Base-by-base conservation (phyloP, 176 grass and related monocot species). In the Triticum monococcum region DNA sequence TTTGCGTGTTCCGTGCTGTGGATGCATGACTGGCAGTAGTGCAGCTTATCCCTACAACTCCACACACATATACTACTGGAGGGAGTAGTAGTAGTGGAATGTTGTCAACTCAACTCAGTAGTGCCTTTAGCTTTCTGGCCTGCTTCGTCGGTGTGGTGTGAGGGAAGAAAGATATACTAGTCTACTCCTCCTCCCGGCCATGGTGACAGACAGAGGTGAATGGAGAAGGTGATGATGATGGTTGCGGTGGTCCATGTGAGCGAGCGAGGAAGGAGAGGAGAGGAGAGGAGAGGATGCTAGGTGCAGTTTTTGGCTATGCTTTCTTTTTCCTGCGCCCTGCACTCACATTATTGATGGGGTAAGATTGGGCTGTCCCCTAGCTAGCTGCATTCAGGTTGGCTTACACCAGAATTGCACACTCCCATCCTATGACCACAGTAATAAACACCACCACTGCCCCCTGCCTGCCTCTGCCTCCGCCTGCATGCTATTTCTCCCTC, bases 351-450 rank as follows among this genome's bases (percentile, higher is more conserved):
- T 86, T 86, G 84, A 79, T 54, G 28, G 66, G 31, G 66, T 37
- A 79, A 79, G 72, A 66, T 54, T 54, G 41, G 20, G 26, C 72
- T 84, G 71, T 68, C 61, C 61, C 43, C 62, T 32, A 31, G 64
- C 13, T 73, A 54, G 83, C 23, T 68, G 83, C 83, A 69, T 69
- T 79, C 84, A 69, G 84, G 84, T 71, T 79, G 76, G 64, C 64
- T 86, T 71, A 69, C 74, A 70, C 35, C 75, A 86, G 35, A 86
- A 72, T 48, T 79, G 76, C 75, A 79, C 64, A 86, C 57, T 72
- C 78, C 76, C 22, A 79, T 61, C 76, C 76, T 72, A 41, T 79
- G 50, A 46, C n/a, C 45, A 59, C 77, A 86, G 84, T 86, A 59
- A 68, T 68, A 64, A 52, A 74, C 71, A 17, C 71, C 75, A 9